Conservation (phyloP, 768 basidiomycete genomes). For the Collybiopsis luxurians region DNA sequence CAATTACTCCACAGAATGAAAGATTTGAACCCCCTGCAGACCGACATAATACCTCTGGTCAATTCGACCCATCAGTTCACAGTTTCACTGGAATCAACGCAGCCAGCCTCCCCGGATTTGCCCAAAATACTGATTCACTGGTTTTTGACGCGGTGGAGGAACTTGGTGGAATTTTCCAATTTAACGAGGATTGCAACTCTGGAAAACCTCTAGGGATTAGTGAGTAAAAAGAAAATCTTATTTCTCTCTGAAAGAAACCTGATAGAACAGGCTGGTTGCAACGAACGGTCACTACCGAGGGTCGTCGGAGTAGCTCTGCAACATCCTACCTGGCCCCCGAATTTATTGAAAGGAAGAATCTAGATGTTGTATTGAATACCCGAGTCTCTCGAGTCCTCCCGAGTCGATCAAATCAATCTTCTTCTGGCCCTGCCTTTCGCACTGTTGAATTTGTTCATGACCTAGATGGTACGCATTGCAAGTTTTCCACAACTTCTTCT, state of each 20-base stretch:
- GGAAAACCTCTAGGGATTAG: conserved; percentile 32
- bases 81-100: conserved; percentile 28
- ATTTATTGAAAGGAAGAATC: neutral
- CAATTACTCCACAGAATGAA: conserved; percentile 35
- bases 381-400: neutral
- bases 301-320: conserved; percentile 22
- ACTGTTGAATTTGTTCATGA: conserved; percentile 6
- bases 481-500: too few relatives aligned
- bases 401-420: neutral
- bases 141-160: conserved; percentile 29
- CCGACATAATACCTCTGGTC: conserved; percentile 31
- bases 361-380: conserved; percentile 4
- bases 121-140: conserved; percentile 25
- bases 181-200: conserved; percentile 32
- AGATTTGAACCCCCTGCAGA: conserved; percentile 32
- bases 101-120: conserved; percentile 30
- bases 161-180: conserved; percentile 28
- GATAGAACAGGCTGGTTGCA: conserved; percentile 22
- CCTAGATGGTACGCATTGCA: neutral
- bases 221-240: conserved; percentile 12
- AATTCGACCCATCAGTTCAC: conserved; percentile 36
- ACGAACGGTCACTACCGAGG: conserved; percentile 14
- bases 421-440: neutral
- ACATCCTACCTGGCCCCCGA: conserved; percentile 20
- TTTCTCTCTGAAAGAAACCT: neutral